phyloP scores from a whole-genome alignment of 2,329 filamentous ascomycete genomes.

The Fusarium burgessii region DNA sequence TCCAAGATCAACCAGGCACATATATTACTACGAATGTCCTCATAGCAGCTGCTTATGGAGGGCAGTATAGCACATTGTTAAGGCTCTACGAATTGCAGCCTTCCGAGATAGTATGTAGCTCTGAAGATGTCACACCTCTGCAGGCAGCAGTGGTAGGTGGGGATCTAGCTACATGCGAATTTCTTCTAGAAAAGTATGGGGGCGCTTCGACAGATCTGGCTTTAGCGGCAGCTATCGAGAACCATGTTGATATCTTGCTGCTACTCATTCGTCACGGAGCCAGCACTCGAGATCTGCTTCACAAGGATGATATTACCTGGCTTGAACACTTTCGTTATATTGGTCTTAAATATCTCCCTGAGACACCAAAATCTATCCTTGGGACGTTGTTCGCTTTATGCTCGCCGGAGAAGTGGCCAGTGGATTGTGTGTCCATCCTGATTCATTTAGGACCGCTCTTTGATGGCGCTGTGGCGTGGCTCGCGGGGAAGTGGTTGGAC shows the following conservation, averaged over 20 bases:
- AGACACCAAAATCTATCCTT: too few relatives aligned
- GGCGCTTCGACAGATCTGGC: rapidly evolving
- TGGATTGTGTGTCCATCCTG: too few relatives aligned
- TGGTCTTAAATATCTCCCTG: too few relatives aligned
- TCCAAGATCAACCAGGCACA: too few relatives aligned
- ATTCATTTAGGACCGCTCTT: too few relatives aligned
- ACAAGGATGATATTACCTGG: rapidly evolving
- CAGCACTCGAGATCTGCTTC: rapidly evolving
- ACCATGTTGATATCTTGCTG: rapidly evolving
- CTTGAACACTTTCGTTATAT: too few relatives aligned
- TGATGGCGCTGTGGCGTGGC: too few relatives aligned
- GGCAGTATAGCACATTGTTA: rapidly evolving
- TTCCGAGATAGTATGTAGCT: too few relatives aligned
- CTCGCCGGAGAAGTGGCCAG: too few relatives aligned
- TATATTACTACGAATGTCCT: rapidly evolving
- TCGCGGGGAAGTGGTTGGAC: rapidly evolving
- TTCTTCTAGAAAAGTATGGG: rapidly evolving
- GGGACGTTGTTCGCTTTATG: too few relatives aligned
- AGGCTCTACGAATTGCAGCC: rapidly evolving
- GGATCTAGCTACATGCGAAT: rapidly evolving
- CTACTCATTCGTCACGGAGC: rapidly evolving
- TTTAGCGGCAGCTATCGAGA: rapidly evolving
- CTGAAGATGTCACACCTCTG: not conserved
- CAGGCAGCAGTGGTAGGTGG: rapidly evolving
- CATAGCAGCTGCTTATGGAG: not conserved